Evolutionary conservation across 192 early-diverging fungal genomes (phyloP), one percentile per base, ranked within the genome.

Genomic region (Backusella sp.): DNA sequence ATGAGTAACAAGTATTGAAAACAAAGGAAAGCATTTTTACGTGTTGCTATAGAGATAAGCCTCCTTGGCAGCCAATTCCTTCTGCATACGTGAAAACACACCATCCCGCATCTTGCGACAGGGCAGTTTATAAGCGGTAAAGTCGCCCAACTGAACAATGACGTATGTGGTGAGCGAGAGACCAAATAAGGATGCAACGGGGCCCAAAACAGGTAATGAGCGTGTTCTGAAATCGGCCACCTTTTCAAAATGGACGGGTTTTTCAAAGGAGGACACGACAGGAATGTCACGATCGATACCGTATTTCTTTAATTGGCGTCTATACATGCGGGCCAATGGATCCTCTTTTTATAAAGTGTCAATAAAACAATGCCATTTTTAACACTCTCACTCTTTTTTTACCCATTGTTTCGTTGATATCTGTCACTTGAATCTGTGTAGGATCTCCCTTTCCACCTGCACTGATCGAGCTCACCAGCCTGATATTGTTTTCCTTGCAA

Each of bases 381-480:
- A 32, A 32, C 3, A 32, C 17, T 23, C 26, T 23, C 3, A 12
- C 7, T 59, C 2, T 9, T n/a, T 52, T 49, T 44, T 79, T 84
- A 92, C 91, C 90, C 77, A 92, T 92, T 0, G 97, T 97, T 34
- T 94, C 90, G 73, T 90, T 90, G 65, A 99, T 97, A 81, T 99
- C 97, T 23, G 94, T 92, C 74, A 99, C 92, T 83, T 97, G 96
- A 62, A 99, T 91, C 7, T 93, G 89, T 34, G 96, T 95, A 23
- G 96, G 93, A 79, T 99, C 96, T 2, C 93, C 89, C 82, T 99
- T 99, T 74, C 91, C 94, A 19, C 97, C 97, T 5, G 96, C 93
- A 7, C 95, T 95, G 94, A 97, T 98, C 11, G 96, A 92, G 46
- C 92, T 92, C 30, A 99, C 93, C 36, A 99, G 89, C 21, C 80